Conservation (phyloP, 2,329 filamentous ascomycete species). For the Ceratocystis colombiana region DNA sequence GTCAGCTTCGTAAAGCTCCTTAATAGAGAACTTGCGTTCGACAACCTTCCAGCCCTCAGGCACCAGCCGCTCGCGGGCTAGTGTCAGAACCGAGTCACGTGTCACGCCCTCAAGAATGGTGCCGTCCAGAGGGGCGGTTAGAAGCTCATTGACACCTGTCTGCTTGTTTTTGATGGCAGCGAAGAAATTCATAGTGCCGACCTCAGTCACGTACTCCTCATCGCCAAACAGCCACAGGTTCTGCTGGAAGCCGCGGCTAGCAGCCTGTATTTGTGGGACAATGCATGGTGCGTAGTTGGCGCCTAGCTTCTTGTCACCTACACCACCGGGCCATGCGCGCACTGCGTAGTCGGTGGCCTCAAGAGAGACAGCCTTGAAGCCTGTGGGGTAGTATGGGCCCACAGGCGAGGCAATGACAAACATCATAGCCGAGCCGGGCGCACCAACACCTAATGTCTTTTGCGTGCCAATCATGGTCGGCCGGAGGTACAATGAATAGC, state of each 20-base stretch:
- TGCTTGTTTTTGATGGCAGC: constrained; percentile 73
- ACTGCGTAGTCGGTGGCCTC: constrained; percentile 96
- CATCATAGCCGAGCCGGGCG: constrained; percentile 83
- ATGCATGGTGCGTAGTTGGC: constrained; percentile 99
- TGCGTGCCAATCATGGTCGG: constrained; percentile 98
- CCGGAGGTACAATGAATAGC: constrained; percentile 90
- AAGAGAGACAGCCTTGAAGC: constrained; percentile 92
- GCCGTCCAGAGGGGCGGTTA: constrained; percentile 92
- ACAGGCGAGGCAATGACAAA: constrained; percentile 95
- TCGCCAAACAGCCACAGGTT: constrained; percentile 96
- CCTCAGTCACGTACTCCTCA: constrained; percentile 92
- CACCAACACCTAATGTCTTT: constrained; percentile 79
- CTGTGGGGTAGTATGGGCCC: constrained; percentile 94
- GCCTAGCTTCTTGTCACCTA: constrained; percentile 95
- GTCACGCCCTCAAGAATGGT: constrained; percentile 95
- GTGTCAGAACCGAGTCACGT: constrained; percentile 75
- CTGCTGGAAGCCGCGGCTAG: constrained; percentile 87
- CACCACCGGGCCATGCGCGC: constrained; percentile 93
- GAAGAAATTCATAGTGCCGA: constrained; percentile 98
- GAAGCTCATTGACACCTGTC: constrained; percentile 80
- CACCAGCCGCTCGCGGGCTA: constrained; percentile 71
- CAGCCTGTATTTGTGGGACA: constrained; percentile 86
- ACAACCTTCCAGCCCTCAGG: constrained; percentile 80
- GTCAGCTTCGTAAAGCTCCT: constrained; percentile 69
- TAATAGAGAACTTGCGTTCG: constrained; percentile 90